Evolutionary conservation across 257 asterid genomes (phyloP).

Genomic region (Cruciata laevipes): DNA sequence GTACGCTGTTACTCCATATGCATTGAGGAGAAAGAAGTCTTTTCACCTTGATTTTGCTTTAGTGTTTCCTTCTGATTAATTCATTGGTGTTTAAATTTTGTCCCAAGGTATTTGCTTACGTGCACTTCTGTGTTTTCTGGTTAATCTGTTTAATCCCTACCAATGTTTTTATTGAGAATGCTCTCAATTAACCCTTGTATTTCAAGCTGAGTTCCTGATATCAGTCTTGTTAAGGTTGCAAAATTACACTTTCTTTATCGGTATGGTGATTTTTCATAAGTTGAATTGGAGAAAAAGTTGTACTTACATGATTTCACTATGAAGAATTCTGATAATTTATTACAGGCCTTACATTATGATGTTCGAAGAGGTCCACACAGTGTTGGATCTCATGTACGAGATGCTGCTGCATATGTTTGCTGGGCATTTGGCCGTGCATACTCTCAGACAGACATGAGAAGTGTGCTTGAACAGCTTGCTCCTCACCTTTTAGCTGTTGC

Average conservation of each 20-base stretch:
- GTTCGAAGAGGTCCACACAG: slow-evolving; percentile 98
- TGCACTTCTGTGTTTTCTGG: background rate
- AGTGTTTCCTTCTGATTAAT: background rate
- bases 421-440: slow-evolving; percentile 99
- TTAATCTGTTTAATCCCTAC: background rate
- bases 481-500: slow-evolving; percentile 90
- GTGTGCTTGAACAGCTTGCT: slow-evolving; percentile 70
- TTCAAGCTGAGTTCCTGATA: background rate
- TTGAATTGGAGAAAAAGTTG: background rate
- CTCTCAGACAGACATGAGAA: slow-evolving; percentile 69
- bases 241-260: background rate
- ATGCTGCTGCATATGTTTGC: slow-evolving; percentile 99
- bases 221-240: background rate
- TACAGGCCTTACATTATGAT: slow-evolving; percentile 91
- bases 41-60: background rate
- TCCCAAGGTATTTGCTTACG: background rate
- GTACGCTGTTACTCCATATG: background rate
- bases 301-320: background rate
- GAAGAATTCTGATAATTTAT: background rate
- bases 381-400: slow-evolving; percentile 99
- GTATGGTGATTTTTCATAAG: background rate
- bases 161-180: background rate
- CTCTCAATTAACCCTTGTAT: background rate
- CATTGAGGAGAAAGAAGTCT: background rate
- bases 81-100: background rate